Conservation (phyloP, 441 rosid species). For the Metrosideros polymorpha region DNA sequence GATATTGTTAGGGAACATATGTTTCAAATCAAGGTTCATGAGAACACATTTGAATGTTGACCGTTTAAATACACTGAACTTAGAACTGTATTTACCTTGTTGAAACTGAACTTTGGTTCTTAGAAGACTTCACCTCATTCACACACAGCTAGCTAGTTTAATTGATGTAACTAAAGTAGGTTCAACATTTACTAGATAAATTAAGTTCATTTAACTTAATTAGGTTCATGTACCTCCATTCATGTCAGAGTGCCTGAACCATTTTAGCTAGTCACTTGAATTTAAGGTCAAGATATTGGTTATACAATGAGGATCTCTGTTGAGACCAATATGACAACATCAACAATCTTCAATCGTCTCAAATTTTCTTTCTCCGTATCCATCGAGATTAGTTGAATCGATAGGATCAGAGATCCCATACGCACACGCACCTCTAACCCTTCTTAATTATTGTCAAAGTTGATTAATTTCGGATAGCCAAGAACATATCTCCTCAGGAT, state of each 20-base stretch:
- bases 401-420: neutral
- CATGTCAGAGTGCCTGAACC: neutral
- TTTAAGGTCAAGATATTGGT: neutral
- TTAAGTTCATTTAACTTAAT: neutral
- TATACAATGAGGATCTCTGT: neutral
- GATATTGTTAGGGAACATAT: neutral
- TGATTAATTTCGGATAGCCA: neutral
- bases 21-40: neutral
- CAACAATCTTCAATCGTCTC: neutral
- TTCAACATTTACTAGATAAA: neutral
- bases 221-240: neutral
- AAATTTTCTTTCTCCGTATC: neutral
- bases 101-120: neutral
- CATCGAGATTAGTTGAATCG: neutral
- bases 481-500: neutral
- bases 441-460: neutral
- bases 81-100: neutral
- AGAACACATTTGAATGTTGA: neutral
- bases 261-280: neutral
- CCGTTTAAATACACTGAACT: neutral
- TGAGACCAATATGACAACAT: neutral
- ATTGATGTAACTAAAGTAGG: neutral
- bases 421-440: neutral
- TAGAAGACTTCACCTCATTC: neutral
- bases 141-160: neutral